phyloP scores from a whole-genome alignment of 2,329 filamentous ascomycete genomes.

The Knufia fluminis region DNA sequence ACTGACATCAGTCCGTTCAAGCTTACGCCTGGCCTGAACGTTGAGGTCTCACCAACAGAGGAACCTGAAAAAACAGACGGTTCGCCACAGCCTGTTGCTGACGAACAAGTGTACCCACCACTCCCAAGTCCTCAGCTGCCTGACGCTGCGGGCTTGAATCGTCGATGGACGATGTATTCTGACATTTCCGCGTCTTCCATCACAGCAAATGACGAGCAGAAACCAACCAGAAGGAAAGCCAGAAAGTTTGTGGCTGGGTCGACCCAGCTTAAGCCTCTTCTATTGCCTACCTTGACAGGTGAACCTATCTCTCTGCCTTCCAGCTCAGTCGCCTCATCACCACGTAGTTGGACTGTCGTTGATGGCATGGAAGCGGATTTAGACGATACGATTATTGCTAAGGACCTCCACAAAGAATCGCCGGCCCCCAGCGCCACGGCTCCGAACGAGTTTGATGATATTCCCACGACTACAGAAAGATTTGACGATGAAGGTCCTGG shows the following conservation, averaged over 20 bases:
- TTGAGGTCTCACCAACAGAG: not conserved
- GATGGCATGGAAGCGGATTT: not conserved
- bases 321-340: slow-evolving; percentile 16
- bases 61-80: not conserved
- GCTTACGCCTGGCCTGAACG: not conserved
- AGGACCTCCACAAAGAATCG: not conserved
- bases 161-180: slow-evolving; percentile 4
- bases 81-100: not conserved
- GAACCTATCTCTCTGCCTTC: slow-evolving; percentile 17
- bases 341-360: not conserved
- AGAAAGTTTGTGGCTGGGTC: slow-evolving; percentile 30
- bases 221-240: slow-evolving; percentile 24
- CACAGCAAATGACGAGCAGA: slow-evolving; percentile 4
- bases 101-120: not conserved
- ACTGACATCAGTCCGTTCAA: slow-evolving; percentile 6
- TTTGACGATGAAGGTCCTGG: no score
- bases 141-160: not conserved
- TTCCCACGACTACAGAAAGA: no score
- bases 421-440: not conserved
- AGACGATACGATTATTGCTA: not conserved
- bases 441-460: no score
- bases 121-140: slow-evolving; percentile 1
- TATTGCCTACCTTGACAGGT: slow-evolving; percentile 24
- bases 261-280: slow-evolving; percentile 28
- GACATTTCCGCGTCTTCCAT: slow-evolving; percentile 8